Conservation (phyloP, 257 asterid genomes). For the Petunia axillaris region DNA sequence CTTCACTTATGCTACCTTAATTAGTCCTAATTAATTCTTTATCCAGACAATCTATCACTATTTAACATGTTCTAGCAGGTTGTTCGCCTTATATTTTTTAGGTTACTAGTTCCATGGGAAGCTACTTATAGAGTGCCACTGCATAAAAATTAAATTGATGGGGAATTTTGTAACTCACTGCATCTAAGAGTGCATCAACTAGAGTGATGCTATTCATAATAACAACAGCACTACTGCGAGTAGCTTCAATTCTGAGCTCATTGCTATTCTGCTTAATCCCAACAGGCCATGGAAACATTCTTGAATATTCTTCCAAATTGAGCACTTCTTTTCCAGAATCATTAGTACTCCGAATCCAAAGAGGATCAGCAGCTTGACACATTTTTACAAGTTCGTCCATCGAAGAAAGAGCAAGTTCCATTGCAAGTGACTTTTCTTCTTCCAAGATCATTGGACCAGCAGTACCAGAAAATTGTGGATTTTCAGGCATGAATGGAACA, state of each 20-base stretch:
- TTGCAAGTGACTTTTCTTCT: slow-evolving; percentile 72
- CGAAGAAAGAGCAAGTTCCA: slow-evolving; percentile 69
- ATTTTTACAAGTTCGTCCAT: slow-evolving; percentile 66
- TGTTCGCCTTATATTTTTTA: too few relatives aligned
- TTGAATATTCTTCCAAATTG: slow-evolving; percentile 67
- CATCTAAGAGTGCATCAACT: slow-evolving; percentile 86
- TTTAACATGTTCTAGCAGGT: too few relatives aligned
- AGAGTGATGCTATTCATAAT: slow-evolving; percentile 92
- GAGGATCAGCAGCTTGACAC: slow-evolving; percentile 70
- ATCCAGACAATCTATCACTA: too few relatives aligned
- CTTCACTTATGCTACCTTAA: too few relatives aligned
- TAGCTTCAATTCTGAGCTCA: slow-evolving; percentile 66
- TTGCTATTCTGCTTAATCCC: slow-evolving; percentile 41
- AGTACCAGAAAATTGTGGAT: slow-evolving; percentile 45
- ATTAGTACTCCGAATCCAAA: slow-evolving; percentile 49
- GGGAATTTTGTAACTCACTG: slow-evolving; percentile 50
- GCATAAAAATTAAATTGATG: not conserved
- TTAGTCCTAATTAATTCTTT: too few relatives aligned
- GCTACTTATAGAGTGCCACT: too few relatives aligned
- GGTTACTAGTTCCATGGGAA: too few relatives aligned
- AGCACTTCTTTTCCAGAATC: slow-evolving; percentile 47
- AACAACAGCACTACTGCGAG: slow-evolving; percentile 70
- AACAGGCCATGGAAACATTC: slow-evolving; percentile 67
- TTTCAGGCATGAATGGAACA: slow-evolving; percentile 60
- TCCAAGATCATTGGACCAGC: slow-evolving; percentile 54